Percentiles rank a stretch among this genome's conserved stretches.
Conservation (phyloP, 2,329 filamentous ascomycete species). For the Colletotrichum sp. region DNA sequence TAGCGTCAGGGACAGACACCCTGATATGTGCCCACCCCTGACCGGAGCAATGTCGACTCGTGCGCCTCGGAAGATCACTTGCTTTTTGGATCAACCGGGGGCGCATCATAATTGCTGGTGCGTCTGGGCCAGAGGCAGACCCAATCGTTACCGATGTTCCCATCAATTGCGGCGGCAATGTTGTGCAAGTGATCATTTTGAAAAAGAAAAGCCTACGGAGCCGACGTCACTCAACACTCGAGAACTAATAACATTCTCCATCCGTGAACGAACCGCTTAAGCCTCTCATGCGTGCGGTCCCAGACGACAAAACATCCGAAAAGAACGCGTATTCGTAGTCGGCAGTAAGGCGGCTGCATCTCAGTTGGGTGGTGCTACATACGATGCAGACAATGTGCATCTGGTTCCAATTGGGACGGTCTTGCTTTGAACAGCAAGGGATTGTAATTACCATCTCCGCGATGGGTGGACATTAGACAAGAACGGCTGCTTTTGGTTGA, state of each 20-base stretch:
- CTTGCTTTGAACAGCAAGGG: neutral
- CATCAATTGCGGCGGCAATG: neutral
- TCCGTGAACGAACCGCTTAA: neutral
- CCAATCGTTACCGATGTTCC: neutral
- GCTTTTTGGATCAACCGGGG: neutral
- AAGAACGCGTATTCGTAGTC: neutral
- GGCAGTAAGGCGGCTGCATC: neutral
- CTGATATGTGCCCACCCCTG: neutral
- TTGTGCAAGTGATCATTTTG: neutral
- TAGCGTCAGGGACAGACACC: neutral
- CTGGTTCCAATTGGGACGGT: neutral
- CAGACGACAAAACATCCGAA: neutral
- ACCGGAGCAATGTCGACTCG: neutral
- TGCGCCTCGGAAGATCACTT: neutral
- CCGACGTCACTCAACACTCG: neutral
- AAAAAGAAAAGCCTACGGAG: neutral
- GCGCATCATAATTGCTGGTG: neutral
- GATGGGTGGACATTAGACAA: neutral
- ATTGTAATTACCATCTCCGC: neutral
- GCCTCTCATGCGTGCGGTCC: neutral
- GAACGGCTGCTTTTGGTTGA: neutral
- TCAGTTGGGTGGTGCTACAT: neutral
- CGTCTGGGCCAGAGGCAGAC: neutral
- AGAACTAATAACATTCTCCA: neutral
- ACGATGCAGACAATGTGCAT: neutral